A percentile compares a stretch with the other conserved stretches of the same genome.
Conservation (phyloP, 495 filamentous ascomycete species). For the Talaromyces stipitatus region DNA sequence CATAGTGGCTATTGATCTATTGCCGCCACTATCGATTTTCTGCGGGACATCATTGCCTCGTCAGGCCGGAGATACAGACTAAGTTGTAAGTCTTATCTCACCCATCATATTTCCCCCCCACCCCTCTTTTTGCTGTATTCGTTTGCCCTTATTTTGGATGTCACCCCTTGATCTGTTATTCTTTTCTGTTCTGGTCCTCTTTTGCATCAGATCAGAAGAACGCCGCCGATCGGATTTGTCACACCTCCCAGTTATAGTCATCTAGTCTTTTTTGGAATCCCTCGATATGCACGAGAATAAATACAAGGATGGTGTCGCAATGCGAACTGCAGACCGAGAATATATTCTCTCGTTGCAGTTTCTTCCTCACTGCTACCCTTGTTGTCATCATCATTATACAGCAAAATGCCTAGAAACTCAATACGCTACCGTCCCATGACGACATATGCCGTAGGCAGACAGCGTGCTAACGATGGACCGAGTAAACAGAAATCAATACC, state of each 20-base stretch:
- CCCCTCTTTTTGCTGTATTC: no score
- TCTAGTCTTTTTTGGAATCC: neutral
- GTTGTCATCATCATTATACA: neutral
- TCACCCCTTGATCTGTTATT: neutral
- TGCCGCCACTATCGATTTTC: conserved; percentile 3
- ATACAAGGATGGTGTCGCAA: neutral
- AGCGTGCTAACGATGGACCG: conserved; percentile 1
- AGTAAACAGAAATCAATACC: neutral
- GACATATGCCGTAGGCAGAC: neutral
- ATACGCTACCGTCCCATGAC: conserved; percentile 6
- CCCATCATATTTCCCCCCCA: conserved; percentile 3
- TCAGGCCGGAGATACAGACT: neutral
- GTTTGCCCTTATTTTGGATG: no score
- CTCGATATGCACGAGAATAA: neutral
- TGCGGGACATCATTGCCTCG: neutral
- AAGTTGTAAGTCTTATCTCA: neutral
- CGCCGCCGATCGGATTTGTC: neutral
- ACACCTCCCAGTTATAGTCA: neutral
- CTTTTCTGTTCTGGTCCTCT: neutral
- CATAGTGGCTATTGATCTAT: neutral
- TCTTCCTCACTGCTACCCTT: neutral
- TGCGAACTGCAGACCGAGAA: neutral
- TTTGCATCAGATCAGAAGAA: neutral
- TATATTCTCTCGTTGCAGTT: neutral
- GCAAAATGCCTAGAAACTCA: neutral